Evolutionary conservation across 2,329 filamentous ascomycete genomes (phyloP), one percentile per base, ranked within the genome.

Genomic region (Fusarium sp.): DNA sequence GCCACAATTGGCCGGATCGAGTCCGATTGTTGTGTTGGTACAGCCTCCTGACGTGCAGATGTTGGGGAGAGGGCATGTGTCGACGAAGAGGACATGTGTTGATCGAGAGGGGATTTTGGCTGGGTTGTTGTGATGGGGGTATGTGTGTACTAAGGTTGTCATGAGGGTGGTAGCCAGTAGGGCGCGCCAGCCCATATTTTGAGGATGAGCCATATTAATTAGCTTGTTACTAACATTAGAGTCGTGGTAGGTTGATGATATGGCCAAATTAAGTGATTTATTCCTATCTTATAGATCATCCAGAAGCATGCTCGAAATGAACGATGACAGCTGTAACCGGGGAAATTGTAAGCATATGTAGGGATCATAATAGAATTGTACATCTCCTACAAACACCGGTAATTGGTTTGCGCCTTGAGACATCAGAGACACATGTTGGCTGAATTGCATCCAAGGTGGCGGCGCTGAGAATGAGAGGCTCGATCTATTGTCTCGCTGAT

Each of bases 11-110:
- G 17, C 41, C 1, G 63, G 45, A 17, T 70, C 67, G 44, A 70
- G 51, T 14, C 67, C 67, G 2, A 70, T 70, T n/a, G 67, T 68
- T 1, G 40, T 52, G 17, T 49, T 65, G 13, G 67, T 70, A 32
- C 67, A 70, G 35, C 37, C 57, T 13, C 48, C 54, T 46, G 20
- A 62, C 19, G 39, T 53, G 10, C 67, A 70, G 5, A 71, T 33
- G 14, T 68, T 48, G 5, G 64, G 48, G 4, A 50, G 5, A 15
- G 67, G 53, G 6, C 67, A 70, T 6, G 49, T 52, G 15, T 47
- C 53, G 33, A 10, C 17, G 20, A 62, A 58, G 8, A 33, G 22
- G 5, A 35, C 19, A 11, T 45, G 15, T n/a, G 40, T 19, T 17
- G 48, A 52, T 28, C 67, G 58, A 15, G 63, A 33, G 10, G 46